Evolutionary conservation across 768 basidiomycete species (phyloP), one percentile per base, ranked within the genome.

Genomic region (Naganishia randhawae): DNA sequence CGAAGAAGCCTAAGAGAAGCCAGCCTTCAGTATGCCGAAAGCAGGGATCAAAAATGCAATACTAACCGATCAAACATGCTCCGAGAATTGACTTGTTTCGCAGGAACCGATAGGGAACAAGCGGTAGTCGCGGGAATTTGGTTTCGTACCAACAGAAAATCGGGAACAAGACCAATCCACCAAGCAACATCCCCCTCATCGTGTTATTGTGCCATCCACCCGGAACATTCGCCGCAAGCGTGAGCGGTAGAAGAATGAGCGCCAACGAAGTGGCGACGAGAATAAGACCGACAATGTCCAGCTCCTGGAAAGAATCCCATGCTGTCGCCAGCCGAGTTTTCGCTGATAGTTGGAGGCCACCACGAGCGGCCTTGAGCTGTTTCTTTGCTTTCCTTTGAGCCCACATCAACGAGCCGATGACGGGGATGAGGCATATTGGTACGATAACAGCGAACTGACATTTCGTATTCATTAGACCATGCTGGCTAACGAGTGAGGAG

Each of bases 61-160:
- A 54, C 65, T 42, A 22, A 17, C 86, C 87, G 69, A 90, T 86
- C 27, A 85, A 70, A 25, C 84, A 81, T 1, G 86, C 85, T 16
- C 85, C 82, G 14, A 88, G 79, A 17, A 89, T 85, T 31, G 83
- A 85, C n/a, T 81, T 80, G 72, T 88, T 88, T 37, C 74, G 71
- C 66, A 86, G 77, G 80, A 89, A 88, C 22, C 86, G 83, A 19
- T 81, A 80, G 13, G 88, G 84, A 27, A 89, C 80, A 53, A 90
- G 84, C 1, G 89, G 89, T 62, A 81, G 81, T 27, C 80, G 80
- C 17, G 89, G 85, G 65, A 82, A 76, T 72, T 81, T 84, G 67
- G 82, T 76, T 68, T 83, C 82, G 71, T 76, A 82, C 25, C 74
- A 51, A 16, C 73, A 39, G 68, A 75, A 77, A n/a, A 72, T n/a